Percentiles rank a stretch among this genome's conserved stretches.
phyloP scores from a whole-genome alignment of 2,329 filamentous ascomycete genomes.

The Dactylellina leptospora region DNA sequence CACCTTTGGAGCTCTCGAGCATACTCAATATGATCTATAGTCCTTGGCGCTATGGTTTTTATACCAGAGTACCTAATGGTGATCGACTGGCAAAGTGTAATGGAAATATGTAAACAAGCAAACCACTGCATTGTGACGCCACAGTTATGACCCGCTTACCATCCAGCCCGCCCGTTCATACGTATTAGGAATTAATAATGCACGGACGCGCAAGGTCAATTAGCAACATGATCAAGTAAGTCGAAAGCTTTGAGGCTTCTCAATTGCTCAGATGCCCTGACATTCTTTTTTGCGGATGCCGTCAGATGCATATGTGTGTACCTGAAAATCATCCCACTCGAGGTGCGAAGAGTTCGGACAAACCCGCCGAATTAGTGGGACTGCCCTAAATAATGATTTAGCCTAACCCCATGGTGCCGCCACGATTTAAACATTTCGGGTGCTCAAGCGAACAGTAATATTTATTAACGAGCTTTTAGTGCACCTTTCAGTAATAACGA shows the following conservation, averaged over 20 bases:
- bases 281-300: constrained; percentile 14
- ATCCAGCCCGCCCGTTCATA: not conserved
- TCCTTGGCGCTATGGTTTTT: too few relatives aligned
- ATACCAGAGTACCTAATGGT: too few relatives aligned
- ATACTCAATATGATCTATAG: too few relatives aligned
- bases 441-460: constrained; percentile 29
- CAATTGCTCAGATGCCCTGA: constrained; percentile 19
- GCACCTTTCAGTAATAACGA: not conserved
- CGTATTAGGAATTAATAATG: constrained; percentile 13
- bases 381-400: constrained; percentile 23
- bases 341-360: constrained; percentile 22
- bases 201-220: constrained; percentile 31
- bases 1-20: not conserved
- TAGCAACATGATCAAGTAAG: constrained; percentile 46
- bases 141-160: constrained; percentile 17
- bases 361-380: constrained; percentile 21
- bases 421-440: constrained; percentile 29
- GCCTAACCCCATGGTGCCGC: constrained; percentile 41
- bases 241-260: constrained; percentile 23
- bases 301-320: constrained; percentile 15
- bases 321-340: constrained; percentile 47
- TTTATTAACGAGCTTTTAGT: constrained; percentile 4
- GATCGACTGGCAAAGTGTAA: constrained; percentile 12
- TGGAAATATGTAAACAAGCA: not conserved
- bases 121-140: constrained; percentile 23